Evolutionary conservation across 202 grass and related monocot species (phyloP).

Genomic region (Zoysia matrella): DNA sequence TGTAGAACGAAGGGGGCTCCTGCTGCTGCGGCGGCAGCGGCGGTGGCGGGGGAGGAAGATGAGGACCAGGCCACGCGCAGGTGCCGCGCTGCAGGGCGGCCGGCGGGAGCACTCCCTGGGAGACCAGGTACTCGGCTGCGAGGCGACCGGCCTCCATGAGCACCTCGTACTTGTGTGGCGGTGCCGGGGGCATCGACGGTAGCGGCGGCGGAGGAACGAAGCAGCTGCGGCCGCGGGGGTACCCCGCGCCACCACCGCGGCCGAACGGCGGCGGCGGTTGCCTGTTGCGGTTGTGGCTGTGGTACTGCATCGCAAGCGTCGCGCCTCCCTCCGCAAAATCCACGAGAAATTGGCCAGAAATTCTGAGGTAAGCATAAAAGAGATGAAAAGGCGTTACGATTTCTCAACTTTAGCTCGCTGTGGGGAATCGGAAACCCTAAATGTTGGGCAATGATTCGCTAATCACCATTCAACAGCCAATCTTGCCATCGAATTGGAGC

Average conservation of each 20-base stretch:
- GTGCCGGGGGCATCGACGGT: constrained; percentile 43
- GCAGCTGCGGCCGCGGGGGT: constrained; percentile 40
- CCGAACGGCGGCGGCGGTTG: constrained; percentile 44
- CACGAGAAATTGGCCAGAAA: constrained; percentile 42
- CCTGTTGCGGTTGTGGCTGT: constrained; percentile 40
- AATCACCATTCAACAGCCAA: constrained; percentile 34
- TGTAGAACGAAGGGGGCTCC: constrained; percentile 26
- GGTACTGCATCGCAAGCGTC: constrained; percentile 53
- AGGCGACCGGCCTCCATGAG: constrained; percentile 93
- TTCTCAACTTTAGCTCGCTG: constrained; percentile 34
- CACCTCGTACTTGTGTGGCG: constrained; percentile 66
- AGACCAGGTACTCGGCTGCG: constrained; percentile 86
- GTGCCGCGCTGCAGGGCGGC: constrained; percentile 54
- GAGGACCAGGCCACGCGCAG: constrained; percentile 15
- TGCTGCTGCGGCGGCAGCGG: background rate
- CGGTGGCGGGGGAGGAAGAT: constrained; percentile 15
- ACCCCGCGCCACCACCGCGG: constrained; percentile 43
- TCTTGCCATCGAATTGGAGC: constrained; percentile 18
- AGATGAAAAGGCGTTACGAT: constrained; percentile 33
- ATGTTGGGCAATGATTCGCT: constrained; percentile 29
- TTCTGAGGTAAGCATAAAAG: constrained; percentile 32
- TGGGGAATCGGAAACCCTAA: constrained; percentile 53
- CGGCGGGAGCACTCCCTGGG: constrained; percentile 74
- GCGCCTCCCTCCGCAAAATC: constrained; percentile 40
- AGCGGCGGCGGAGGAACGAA: constrained; percentile 30